Conservation (phyloP, 163 green algal species). For the Chlorella variabilis region DNA sequence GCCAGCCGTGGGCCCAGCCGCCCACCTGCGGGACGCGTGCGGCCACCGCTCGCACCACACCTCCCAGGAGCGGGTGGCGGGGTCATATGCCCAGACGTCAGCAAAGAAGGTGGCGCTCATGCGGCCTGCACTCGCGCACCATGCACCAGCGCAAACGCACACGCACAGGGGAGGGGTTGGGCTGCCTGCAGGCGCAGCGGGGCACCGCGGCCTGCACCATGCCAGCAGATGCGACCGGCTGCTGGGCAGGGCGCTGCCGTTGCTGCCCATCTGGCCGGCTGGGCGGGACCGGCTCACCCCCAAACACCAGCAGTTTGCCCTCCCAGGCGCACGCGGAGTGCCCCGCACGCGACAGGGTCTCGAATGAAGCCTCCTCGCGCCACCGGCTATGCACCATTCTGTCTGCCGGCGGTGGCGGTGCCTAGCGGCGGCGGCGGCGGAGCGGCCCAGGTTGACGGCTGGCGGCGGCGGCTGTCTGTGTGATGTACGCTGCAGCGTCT, state of each 20-base stretch:
- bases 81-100: not conserved
- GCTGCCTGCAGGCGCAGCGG: not conserved
- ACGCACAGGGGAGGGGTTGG: not conserved
- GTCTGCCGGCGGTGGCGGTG: not conserved
- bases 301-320: conserved; percentile 13
- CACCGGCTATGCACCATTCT: not conserved
- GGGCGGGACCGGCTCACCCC: not conserved
- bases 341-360: not conserved
- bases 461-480: too few relatives aligned
- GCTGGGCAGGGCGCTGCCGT: too few relatives aligned
- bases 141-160: too few relatives aligned
- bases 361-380: not conserved
- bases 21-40: not conserved
- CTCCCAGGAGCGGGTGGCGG: not conserved
- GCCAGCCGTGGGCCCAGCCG: not conserved
- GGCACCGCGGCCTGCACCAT: not conserved
- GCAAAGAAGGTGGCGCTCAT: not conserved
- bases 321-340: not conserved
- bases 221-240: too few relatives aligned
- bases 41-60: not conserved
- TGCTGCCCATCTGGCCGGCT: too few relatives aligned
- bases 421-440: too few relatives aligned
- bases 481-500: too few relatives aligned
- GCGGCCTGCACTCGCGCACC: not conserved
- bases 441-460: not conserved